Base-by-base conservation (phyloP, 2,329 filamentous ascomycete species). In the Talaromyces sp. region DNA sequence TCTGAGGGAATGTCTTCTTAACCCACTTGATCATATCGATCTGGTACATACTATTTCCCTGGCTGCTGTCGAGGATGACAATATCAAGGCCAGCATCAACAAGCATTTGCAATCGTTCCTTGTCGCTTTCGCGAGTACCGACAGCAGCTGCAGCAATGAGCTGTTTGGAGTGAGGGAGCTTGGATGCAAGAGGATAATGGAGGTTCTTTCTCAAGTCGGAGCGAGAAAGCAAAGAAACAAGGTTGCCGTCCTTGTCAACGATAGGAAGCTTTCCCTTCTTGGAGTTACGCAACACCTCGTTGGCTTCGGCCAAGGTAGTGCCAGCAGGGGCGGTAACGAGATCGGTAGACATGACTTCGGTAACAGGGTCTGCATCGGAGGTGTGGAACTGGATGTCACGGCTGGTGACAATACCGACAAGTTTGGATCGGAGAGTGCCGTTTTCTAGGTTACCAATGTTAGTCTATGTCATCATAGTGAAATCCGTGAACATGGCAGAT, bases 191-290 rank as follows among this genome's bases (percentile, higher is more conserved):
- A 36, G 94, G 94, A 78, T 95, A 99, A 79, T 97, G 87, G 62
- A 96, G 84, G 80, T 99, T 99, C 84, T 99, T 99, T 81, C 92
- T 97, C 78, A 99, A 80, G 78, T 99, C 94, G 68, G 92, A 96
- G 68, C 94, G 86, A 63, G 89, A 92, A 73, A 97, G 88, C 81
- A 96, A 88, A 65, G 94, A 96, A 62, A 96, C 85, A 51, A 96
- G 83, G 79, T 96, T 95, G 71, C 87, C 87, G 53, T 86, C 78
- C 70, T 85, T 80, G 76, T 97, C 92, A 52, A 96, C 87, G 62
- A 96, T 96, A 61, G 92, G 92, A 60, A 97, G 85, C 81, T 97
- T 97, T 78, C 94, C 94, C 84, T 99, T 99, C 85, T 96, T 97
- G 62, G 93, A 97, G 78, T 89, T 86, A 72, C 90, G 89, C 54